These are phyloP conservation scores for Endocalyx cinctus DNA, from an alignment of 2,329 filamentous ascomycete species.

Conservation along the genomic window DNA sequence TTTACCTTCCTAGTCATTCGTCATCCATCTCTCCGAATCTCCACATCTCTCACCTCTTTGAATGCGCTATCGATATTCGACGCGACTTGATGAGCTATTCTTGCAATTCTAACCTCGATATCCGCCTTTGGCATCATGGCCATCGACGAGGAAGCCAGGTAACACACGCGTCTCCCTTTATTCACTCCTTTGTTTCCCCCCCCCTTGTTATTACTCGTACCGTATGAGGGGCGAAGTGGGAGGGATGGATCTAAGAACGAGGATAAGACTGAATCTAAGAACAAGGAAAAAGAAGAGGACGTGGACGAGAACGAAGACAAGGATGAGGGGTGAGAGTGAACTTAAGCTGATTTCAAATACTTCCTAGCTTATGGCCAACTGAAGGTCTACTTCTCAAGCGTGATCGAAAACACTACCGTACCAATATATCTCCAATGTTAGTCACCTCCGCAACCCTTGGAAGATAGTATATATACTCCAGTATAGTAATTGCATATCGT, in stretches of 20 bases:
- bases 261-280: too few species aligned
- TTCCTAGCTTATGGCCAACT: slow-evolving; percentile 57
- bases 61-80: slow-evolving; percentile 17
- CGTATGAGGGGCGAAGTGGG: too few species aligned
- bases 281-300: too few species aligned
- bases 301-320: neutral
- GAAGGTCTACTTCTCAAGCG: slow-evolving; percentile 58
- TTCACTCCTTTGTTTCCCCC: too few species aligned
- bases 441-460: too few species aligned
- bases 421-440: slow-evolving; percentile 62
- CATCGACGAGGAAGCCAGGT: slow-evolving; percentile 50
- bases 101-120: slow-evolving; percentile 14
- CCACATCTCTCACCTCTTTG: too few species aligned
- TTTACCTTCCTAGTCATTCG: too few species aligned
- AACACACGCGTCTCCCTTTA: slow-evolving; percentile 19
- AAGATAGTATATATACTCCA: too few species aligned
- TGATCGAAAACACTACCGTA: slow-evolving; percentile 63
- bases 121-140: slow-evolving; percentile 43
- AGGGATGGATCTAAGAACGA: too few species aligned
- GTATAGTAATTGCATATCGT: too few species aligned
- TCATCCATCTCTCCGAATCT: too few species aligned
- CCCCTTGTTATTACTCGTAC: too few species aligned
- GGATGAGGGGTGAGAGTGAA: slow-evolving; percentile 4
- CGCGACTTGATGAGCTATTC: slow-evolving; percentile 24
- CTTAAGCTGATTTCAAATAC: slow-evolving; percentile 11